Base-by-base conservation (phyloP, 2,329 filamentous ascomycete species). In the Thermothelomyces thermophilus region DNA sequence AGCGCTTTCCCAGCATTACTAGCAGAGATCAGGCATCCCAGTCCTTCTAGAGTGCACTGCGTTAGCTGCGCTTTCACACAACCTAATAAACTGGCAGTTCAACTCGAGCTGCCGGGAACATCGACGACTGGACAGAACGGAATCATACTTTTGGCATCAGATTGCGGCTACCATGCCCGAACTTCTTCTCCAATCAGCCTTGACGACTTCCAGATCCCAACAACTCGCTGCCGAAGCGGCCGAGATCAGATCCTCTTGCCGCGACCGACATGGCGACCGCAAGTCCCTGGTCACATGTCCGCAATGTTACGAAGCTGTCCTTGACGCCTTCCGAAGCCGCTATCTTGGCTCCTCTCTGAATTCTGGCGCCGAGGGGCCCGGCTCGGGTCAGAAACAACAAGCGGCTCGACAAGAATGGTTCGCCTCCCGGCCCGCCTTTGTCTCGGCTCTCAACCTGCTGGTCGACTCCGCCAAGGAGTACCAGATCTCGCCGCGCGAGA, bases 361-460 rank as follows among this genome's bases (percentile, higher is more conserved):
- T n/a, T 16, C 39, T n/a, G 13, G 7, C 14, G 4, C 10, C 9
- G n/a, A 22, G 14, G 39, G 17, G 34, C 10, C 28, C 9, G 2
- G 19, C 28, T 3, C n/a, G 10, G 28, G 37, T 9, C 43, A 40
- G 10, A 33, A 39, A 17, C 43, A 33, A 14, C 37, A 46, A 7
- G 33, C 24, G 24, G 26, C 35, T 14, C 31, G 39, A 3, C 39
- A 35, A 58, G 74, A 77, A 59, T 81, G 78, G 78, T 79, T 80
- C 60, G 67, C 72, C 2, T 68, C 70, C 40, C 66, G 75, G 28
- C 66, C 66, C 26, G 65, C 66, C 7, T 79, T 81, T 51, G 64
- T 79, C 19, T 66, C 70, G 46, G 73, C 75, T 48, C 66, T 81
- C 10, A 73, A 75, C 53, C 62, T 63, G 40, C 59, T 78, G 40